Percentiles rank a stretch among this genome's conserved stretches.
Evolutionary conservation across 2,329 filamentous ascomycete genomes (phyloP).

Genomic region (Paraphaeosphaeria sporulosa): DNA sequence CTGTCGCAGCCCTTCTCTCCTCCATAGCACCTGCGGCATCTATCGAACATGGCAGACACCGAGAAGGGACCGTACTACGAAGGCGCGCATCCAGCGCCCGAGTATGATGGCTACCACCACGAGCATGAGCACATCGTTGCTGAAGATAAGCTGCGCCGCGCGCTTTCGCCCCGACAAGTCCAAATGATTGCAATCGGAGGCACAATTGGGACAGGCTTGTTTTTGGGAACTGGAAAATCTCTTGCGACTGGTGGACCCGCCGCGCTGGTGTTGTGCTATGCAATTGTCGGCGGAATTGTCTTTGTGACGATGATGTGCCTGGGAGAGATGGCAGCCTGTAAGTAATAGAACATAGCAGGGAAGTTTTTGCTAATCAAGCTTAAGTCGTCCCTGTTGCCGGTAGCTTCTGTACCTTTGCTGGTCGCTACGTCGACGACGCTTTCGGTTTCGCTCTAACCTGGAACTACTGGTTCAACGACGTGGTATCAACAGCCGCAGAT

Average conservation of each 20-base stretch:
- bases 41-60: slow-evolving; percentile 9
- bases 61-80: slow-evolving; percentile 14
- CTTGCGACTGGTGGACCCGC: slow-evolving; percentile 56
- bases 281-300: slow-evolving; percentile 42
- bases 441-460: slow-evolving; percentile 53
- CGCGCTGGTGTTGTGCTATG: slow-evolving; percentile 46
- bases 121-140: slow-evolving; percentile 24
- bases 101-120: slow-evolving; percentile 8
- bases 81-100: slow-evolving; percentile 3
- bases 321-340: slow-evolving; percentile 47
- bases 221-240: slow-evolving; percentile 64
- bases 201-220: slow-evolving; percentile 67
- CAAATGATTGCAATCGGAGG: slow-evolving; percentile 70
- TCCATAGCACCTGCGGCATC: background rate
- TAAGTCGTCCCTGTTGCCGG: slow-evolving; percentile 43
- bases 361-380: too few species aligned
- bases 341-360: too few species aligned
- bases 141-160: slow-evolving; percentile 34
- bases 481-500: slow-evolving; percentile 44
- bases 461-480: slow-evolving; percentile 45
- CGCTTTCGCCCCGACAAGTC: slow-evolving; percentile 57
- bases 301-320: slow-evolving; percentile 47
- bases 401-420: slow-evolving; percentile 39
- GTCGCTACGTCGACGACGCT: slow-evolving; percentile 66
- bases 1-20: background rate